Base-by-base conservation (phyloP, 768 basidiomycete genomes). In the Tremella yokohamensis region DNA sequence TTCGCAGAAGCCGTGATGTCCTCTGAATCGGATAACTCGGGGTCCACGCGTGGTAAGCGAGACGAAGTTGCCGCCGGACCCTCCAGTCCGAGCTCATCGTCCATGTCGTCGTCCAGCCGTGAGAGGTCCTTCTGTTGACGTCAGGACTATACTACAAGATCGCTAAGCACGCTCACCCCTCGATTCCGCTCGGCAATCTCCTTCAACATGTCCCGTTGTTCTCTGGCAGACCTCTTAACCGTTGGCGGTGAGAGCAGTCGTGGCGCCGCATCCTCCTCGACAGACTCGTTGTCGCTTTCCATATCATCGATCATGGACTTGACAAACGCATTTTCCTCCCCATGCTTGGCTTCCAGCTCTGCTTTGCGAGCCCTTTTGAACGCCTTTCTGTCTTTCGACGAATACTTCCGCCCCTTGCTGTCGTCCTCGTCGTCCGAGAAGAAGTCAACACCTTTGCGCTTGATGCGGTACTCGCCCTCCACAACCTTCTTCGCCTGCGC, bases 381-480 rank as follows among this genome's bases (percentile, higher is more conserved):
- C 16, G 40, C 47, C 25, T 54, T 20, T 29, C 24, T 9, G 19
- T 50, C 22, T 38, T 50, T 54, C 18, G 19, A 25, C 53, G 16
- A 39, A 24, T 18, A 49, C 16, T 53, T 49, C 12, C 42, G 38
- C 13, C 34, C 29, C 15, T 52, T 20, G 38, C 61, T 53, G 9
- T 58, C 64, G 9, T 59, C 65, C 25, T 68, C 66, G 24, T 60
- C 66, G 39, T 58, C 61, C 8, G 56, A 57, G 51, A 58, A 54
- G 49, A 68, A 73, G 40, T 72, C 70, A 39, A 52, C 26, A 9
- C 66, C 70, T 18, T 58, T 53, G 13, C 61, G 55, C 26, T 68
- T 66, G n/a, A 40, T 58, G 19, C 70, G 47, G 26, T 65, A 37
- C 54, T 71, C 22, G 52, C 71, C 71, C 25, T 62, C 69, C 34